Evolutionary conservation across 2,329 filamentous ascomycete genomes (phyloP), one percentile per base, ranked within the genome.

Genomic region (Diplodia mutila): DNA sequence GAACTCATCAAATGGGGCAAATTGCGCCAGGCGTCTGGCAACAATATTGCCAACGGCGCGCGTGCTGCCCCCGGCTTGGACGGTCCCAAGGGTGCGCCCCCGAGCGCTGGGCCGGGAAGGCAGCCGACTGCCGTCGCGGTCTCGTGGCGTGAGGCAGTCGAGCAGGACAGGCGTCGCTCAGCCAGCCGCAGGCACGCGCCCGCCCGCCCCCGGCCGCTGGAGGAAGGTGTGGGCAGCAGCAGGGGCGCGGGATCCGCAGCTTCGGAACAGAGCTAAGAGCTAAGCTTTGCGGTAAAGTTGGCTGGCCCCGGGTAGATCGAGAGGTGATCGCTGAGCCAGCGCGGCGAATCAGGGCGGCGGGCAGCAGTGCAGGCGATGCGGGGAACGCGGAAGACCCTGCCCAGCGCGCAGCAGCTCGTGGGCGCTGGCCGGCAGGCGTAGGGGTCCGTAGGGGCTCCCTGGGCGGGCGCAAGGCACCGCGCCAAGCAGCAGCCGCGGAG

Each of bases 1-100:
- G 59, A 63, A 63, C 59, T 63, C 59, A 63, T 63, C 59, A 63
- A 63, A 49, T 51, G 16, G 27, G 59, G 42, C 59, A 63, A 63
- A 63, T 63, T 63, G 59, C 59, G 39, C 57, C 55, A 59, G 55
- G 55, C 55, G 55, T 37, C 55, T 59, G 55, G 55, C 55, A 46
- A 48, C 55, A 59, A 59, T 61, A 49, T 63, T 34, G 59, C 59
- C 49, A 63, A 63, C 59, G 59, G 59, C 59, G 59, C 59, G n/a
- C 42, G 16, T 5, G 27, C 27, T 29, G 59, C 59, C 59, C 59
- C 59, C 27, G 29, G 59, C 59, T 46, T 2, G 25, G 21, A 27
- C 42, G 59, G 42, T 34, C 46, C 29, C 59, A 32, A 63, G 59
- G 59, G 42, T 63, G 8, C 29, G 46, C 46, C 27, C 42, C 27